These are phyloP conservation scores for Amanita exitialis DNA, from an alignment of 768 basidiomycete genomes.

Conservation along the genomic window DNA sequence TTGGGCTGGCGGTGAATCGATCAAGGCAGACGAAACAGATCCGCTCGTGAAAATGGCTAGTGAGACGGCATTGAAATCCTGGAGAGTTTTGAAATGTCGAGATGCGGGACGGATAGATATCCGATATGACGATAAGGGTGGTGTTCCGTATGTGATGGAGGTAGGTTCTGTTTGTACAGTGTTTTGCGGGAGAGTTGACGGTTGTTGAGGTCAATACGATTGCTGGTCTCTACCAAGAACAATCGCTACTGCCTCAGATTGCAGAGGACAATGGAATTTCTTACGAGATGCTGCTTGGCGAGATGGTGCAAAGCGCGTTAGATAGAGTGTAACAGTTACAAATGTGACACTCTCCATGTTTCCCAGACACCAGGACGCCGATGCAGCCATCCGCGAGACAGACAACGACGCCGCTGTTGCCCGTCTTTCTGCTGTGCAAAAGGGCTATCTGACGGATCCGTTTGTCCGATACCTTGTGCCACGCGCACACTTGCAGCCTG, in stretches of 20 bases:
- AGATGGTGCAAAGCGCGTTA: background rate
- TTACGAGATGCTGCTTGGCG: background rate
- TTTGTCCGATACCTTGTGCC: constrained; percentile 62
- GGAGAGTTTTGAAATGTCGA: background rate
- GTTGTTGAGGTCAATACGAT: background rate
- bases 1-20: background rate
- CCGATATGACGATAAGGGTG: background rate
- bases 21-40: background rate
- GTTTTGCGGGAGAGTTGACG: background rate
- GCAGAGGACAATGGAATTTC: background rate
- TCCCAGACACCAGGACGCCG: constrained; percentile 26
- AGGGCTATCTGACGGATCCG: constrained; percentile 73
- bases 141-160: background rate
- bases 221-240: background rate
- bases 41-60: constrained; percentile 10
- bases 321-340: background rate
- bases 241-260: background rate
- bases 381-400: constrained; percentile 62
- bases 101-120: background rate
- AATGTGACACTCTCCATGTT: constrained; percentile 4
- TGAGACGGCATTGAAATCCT: constrained; percentile 5
- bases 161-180: background rate
- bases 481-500: constrained; percentile 47
- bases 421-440: constrained; percentile 75
- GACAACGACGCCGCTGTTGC: constrained; percentile 79